Base-by-base conservation (phyloP, 805 yeast species). In the Saitoella complicata region DNA sequence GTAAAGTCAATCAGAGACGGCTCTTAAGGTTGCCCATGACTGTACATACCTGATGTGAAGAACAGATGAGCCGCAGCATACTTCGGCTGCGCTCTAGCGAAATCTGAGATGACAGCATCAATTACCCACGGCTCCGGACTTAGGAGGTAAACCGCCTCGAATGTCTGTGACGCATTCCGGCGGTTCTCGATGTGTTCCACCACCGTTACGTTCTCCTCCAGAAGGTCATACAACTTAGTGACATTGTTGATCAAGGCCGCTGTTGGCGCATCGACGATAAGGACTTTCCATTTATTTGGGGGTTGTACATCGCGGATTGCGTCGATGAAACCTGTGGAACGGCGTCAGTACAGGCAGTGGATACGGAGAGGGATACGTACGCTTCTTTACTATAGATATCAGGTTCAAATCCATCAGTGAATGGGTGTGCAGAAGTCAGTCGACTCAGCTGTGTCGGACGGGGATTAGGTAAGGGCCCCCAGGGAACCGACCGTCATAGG, bases 71-170 rank as follows among this genome's bases (percentile, higher is more conserved):
- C 87, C 38, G 69, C 71, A 45, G 75, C 75, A 62, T 87, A 91
- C 46, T 93, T 71, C n/a, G 72, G 66, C 1, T 88, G 80, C 13
- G 67, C 65, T 7, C 73, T 70, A 5, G 71, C 60, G 51, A 71
- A 81, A 60, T 91, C 98, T 0, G 87, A 77, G 41, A 75, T 61
- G 13, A 91, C 68, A 61, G 97, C 87, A 46, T 78, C 79, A 46
- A 85, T 63, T 36, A 79, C 73, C 62, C 73, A 84, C 34, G 64
- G 61, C 5, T 76, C 62, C 0, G 94, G 86, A 42, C 80, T 82
- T 11, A 85, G 61, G 31, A 91, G 63, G 60, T 91, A 91, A 7
- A 91, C 65, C 5, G 86, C 96, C 51, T 80, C 88, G 39, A 83
- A 68, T 12, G 77, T 75, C 1, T 72, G 61, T 58, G 76, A 78